These are phyloP conservation scores for Furcasterigmium sp. DNA, from an alignment of 2,329 filamentous ascomycete genomes.

Conservation along the genomic window DNA sequence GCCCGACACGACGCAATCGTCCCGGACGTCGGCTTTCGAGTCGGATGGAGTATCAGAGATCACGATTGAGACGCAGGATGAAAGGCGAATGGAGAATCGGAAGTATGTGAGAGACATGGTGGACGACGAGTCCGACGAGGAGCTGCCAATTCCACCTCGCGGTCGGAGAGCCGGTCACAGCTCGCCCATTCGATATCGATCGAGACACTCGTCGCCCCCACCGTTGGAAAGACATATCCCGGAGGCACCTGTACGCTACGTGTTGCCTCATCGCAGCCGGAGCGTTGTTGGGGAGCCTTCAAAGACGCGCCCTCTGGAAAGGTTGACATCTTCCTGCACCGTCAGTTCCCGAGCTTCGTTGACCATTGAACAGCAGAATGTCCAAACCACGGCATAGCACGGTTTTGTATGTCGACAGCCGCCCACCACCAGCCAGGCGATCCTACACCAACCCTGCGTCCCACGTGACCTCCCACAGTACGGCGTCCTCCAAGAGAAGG, in stretches of 20 bases:
- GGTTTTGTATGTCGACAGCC: slow-evolving; percentile 7
- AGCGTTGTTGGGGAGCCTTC: slow-evolving; percentile 5
- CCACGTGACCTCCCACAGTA: slow-evolving; percentile 11
- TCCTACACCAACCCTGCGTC: slow-evolving; percentile 9
- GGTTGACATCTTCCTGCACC: slow-evolving; percentile 4
- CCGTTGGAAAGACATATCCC: slow-evolving; percentile 8
- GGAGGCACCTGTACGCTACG: slow-evolving; percentile 5
- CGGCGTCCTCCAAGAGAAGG: slow-evolving; percentile 9
- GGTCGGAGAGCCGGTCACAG: slow-evolving; percentile 5
- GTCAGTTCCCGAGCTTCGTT: background rate
- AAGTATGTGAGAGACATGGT: slow-evolving; percentile 8
- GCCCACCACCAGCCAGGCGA: slow-evolving; percentile 4
- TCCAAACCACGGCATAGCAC: slow-evolving; percentile 5
- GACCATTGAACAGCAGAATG: slow-evolving; percentile 3
- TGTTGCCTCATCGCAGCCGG: slow-evolving; percentile 5
- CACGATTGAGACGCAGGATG: slow-evolving; percentile 26
- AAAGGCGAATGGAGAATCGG: slow-evolving; percentile 11
- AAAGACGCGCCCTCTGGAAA: slow-evolving; percentile 2
- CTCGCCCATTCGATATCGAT: slow-evolving; percentile 8
- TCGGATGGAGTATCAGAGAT: slow-evolving; percentile 33
- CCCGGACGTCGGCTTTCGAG: slow-evolving; percentile 27
- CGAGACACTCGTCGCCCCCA: slow-evolving; percentile 8
- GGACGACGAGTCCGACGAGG: slow-evolving; percentile 8
- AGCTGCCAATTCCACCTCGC: slow-evolving; percentile 1
- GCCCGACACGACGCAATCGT: slow-evolving; percentile 27